phyloP scores from a whole-genome alignment of 345 rosid species.

The Populus euphratica region DNA sequence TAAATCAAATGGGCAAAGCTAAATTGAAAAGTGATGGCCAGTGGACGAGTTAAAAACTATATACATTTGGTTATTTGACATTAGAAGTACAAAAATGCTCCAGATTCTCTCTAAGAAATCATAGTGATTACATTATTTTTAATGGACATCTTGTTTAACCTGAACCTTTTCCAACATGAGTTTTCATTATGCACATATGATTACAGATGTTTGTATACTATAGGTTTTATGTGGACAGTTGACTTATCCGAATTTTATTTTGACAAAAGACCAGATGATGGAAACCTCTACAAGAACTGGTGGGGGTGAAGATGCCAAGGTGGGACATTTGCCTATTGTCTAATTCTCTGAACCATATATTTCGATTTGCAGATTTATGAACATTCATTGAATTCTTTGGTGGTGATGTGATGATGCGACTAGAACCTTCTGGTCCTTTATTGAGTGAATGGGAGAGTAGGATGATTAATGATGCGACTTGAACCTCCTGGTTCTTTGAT shows the following conservation, averaged over 20 bases:
- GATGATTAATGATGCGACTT: background rate
- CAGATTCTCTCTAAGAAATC: background rate
- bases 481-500: background rate
- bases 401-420: slow-evolving; percentile 5
- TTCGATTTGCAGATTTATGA: background rate
- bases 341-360: background rate
- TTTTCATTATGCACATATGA: background rate
- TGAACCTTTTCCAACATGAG: background rate
- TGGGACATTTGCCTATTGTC: background rate
- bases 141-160: background rate
- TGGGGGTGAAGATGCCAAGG: slow-evolving; percentile 18
- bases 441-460: too few species aligned
- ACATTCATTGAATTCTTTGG: background rate
- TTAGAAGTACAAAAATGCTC: background rate
- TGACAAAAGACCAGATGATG: slow-evolving; percentile 15
- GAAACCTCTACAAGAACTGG: slow-evolving; percentile 14
- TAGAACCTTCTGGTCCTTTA: too few species aligned
- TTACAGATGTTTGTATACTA: background rate
- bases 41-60: background rate
- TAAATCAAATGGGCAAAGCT: too few species aligned
- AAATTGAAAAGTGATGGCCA: background rate
- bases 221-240: background rate
- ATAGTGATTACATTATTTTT: background rate
- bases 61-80: background rate
- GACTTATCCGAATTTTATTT: background rate